Conservation (phyloP, 371 early-diverging fungal species). For the Mortierella sp. region DNA sequence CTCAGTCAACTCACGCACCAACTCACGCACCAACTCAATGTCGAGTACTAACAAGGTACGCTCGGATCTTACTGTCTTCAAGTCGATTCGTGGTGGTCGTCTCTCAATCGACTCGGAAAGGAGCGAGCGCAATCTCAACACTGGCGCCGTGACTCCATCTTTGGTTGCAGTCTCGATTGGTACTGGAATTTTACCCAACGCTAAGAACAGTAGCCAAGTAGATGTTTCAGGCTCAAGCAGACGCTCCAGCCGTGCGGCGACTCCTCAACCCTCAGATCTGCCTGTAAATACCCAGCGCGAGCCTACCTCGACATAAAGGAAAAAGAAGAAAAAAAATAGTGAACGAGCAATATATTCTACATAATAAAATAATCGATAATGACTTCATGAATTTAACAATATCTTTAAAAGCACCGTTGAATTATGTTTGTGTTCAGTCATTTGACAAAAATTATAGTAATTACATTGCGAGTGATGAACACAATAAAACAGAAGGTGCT, state of each 20-base stretch:
- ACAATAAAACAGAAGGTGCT: too few relatives aligned
- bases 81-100: constrained; percentile 60
- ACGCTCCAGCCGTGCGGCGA: constrained; percentile 37
- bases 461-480: too few relatives aligned
- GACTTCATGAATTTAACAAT: too few relatives aligned
- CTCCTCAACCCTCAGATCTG: constrained; percentile 14
- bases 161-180: constrained; percentile 75
- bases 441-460: too few relatives aligned
- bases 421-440: too few relatives aligned
- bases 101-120: constrained; percentile 56
- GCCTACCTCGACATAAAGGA: too few relatives aligned
- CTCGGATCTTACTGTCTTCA: constrained; percentile 55
- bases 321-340: too few relatives aligned
- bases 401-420: too few relatives aligned
- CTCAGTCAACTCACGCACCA: constrained; percentile 40
- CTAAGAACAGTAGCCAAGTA: too few relatives aligned
- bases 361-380: too few relatives aligned
- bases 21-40: constrained; percentile 53
- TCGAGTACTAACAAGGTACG: constrained; percentile 45
- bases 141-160: constrained; percentile 73
- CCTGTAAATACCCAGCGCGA: constrained; percentile 53
- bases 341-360: too few relatives aligned
- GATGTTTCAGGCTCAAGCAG: constrained; percentile 28
- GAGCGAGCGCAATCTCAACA: constrained; percentile 42
- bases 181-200: constrained; percentile 62